Conservation (phyloP, 306 rosid species). For the Parietaria judaica region DNA sequence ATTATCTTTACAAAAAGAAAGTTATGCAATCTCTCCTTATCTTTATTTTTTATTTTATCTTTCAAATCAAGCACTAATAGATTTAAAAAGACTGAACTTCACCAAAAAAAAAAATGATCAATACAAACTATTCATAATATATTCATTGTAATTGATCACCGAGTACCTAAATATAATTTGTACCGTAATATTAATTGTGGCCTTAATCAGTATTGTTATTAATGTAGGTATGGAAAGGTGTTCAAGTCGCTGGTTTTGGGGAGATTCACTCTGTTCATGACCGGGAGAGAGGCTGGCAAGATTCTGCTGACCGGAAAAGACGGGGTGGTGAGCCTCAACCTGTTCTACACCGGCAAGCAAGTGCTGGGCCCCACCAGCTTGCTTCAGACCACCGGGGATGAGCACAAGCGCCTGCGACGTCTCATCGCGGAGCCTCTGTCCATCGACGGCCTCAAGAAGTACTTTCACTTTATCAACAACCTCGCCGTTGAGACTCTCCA, state of each 20-base stretch:
- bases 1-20: no score
- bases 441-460: slow-evolving; percentile 61
- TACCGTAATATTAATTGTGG: not conserved
- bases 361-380: slow-evolving; percentile 75
- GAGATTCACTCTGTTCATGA: slow-evolving; percentile 72
- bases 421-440: slow-evolving; percentile 74
- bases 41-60: no score
- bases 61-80: no score
- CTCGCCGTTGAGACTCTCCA: slow-evolving; percentile 56
- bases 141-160: no score
- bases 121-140: no score
- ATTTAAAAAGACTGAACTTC: no score
- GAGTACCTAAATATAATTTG: not conserved
- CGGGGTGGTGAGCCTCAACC: slow-evolving; percentile 75
- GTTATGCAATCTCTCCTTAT: no score
- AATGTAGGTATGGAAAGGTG: slow-evolving; percentile 74
- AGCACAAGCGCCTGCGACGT: slow-evolving; percentile 66
- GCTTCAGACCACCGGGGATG: slow-evolving; percentile 74
- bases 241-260: slow-evolving; percentile 74
- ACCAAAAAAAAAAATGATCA: no score
- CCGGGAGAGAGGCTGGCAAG: slow-evolving; percentile 82
- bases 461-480: slow-evolving; percentile 60
- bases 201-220: not conserved
- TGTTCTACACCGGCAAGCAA: slow-evolving; percentile 69
- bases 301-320: slow-evolving; percentile 65